phyloP scores from a whole-genome alignment of 2,329 filamentous ascomycete species.

The Ceratocystis lukuohia region DNA sequence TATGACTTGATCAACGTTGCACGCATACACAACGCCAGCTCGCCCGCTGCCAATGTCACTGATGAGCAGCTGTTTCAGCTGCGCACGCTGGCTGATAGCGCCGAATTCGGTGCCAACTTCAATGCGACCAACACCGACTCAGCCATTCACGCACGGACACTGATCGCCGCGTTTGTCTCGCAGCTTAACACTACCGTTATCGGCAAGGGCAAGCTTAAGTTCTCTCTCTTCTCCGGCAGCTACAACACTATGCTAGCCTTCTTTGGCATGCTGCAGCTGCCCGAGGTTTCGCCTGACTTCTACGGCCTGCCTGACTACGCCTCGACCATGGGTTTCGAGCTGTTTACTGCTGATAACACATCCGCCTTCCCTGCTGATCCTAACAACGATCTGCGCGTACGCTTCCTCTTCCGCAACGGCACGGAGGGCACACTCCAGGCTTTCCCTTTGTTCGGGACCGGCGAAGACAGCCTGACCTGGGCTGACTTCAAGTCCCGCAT shows the following conservation, averaged over 20 bases:
- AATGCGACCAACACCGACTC: constrained; percentile 25
- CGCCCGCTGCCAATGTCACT: constrained; percentile 26
- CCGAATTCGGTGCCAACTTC: constrained; percentile 26
- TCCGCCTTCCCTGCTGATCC: constrained; percentile 24
- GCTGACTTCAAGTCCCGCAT: constrained; percentile 25
- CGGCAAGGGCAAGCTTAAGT: constrained; percentile 26
- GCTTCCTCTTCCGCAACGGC: constrained; percentile 28
- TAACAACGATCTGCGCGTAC: constrained; percentile 25
- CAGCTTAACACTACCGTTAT: constrained; percentile 26
- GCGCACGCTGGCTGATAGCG: constrained; percentile 26
- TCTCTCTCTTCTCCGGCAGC: constrained; percentile 27
- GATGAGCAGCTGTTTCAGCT: constrained; percentile 27
- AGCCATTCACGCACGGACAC: constrained; percentile 26
- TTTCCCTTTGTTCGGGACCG: constrained; percentile 26
- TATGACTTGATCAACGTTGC: constrained; percentile 29
- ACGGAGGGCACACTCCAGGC: constrained; percentile 24
- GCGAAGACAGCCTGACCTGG: constrained; percentile 25
- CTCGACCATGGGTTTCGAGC: constrained; percentile 28
- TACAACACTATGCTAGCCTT: constrained; percentile 30
- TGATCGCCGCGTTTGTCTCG: constrained; percentile 25
- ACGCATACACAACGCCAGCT: constrained; percentile 26
- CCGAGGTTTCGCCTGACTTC: constrained; percentile 24
- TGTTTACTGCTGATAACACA: constrained; percentile 23
- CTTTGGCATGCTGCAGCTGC: constrained; percentile 25
- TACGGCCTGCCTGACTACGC: constrained; percentile 28